Percentiles rank a stretch among this genome's conserved stretches.
Evolutionary conservation across 176 grass and related monocot species (phyloP).

Genomic region (Urochloa ruziziensis): DNA sequence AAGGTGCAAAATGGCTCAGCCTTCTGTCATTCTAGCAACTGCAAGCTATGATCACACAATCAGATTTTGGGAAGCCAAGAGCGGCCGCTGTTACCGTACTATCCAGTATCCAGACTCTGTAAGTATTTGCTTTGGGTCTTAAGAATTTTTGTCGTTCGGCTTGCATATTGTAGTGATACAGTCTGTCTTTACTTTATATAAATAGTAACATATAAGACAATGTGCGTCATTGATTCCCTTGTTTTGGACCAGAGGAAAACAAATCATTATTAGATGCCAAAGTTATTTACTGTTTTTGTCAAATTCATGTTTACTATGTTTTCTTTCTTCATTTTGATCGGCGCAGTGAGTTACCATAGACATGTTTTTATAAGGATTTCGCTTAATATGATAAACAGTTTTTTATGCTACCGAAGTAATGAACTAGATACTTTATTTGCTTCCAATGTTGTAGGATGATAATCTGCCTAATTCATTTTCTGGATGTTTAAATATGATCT

Average conservation of each 20-base stretch:
- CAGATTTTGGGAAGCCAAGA: constrained; percentile 89
- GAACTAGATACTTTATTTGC: background rate
- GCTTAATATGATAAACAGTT: background rate
- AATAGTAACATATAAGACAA: background rate
- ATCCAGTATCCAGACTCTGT: constrained; percentile 86
- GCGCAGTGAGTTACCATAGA: background rate
- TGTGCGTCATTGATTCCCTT: background rate
- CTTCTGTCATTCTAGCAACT: constrained; percentile 81
- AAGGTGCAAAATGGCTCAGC: constrained; percentile 56
- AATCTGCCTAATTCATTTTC: background rate
- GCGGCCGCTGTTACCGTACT: constrained; percentile 82
- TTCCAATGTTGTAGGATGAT: background rate
- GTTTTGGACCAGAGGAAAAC: background rate
- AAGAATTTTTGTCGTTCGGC: background rate
- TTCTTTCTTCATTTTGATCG: background rate
- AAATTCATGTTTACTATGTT: background rate
- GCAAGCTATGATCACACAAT: constrained; percentile 94
- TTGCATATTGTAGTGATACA: background rate
- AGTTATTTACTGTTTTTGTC: background rate
- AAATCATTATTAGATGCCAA: background rate
- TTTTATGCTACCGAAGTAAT: background rate
- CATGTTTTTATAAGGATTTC: background rate
- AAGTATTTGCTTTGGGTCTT: background rate
- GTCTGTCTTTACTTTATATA: background rate
- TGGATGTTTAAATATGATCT: background rate